A percentile compares a stretch with the other conserved stretches of the same genome.
Evolutionary conservation across 169 alveolate species (phyloP).

Genomic region (Eimeria falciformis): DNA sequence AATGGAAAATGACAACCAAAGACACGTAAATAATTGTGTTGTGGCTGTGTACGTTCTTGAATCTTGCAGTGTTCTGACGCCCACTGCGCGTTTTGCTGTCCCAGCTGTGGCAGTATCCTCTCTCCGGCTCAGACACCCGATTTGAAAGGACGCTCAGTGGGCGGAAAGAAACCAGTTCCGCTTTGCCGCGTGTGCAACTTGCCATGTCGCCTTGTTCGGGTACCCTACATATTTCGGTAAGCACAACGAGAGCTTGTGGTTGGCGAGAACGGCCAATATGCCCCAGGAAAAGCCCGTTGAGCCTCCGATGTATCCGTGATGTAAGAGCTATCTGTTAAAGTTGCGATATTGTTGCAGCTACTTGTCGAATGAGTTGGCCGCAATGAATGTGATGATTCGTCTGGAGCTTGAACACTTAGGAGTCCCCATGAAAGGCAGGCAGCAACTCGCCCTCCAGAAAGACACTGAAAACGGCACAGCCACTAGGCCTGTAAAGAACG

Average conservation of each 20-base stretch:
- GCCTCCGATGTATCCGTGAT: neutral
- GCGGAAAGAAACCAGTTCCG: constrained; percentile 77
- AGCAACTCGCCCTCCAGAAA: neutral
- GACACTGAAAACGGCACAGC: neutral
- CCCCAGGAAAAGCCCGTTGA: neutral
- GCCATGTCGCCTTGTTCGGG: constrained; percentile 78
- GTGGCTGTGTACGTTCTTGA: neutral
- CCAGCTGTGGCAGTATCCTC: constrained; percentile 97
- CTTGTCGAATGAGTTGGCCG: constrained; percentile 77
- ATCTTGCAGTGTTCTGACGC: constrained; percentile 95
- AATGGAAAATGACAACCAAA: neutral
- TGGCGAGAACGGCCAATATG: neutral
- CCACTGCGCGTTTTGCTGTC: constrained; percentile 98
- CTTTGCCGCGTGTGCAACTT: constrained; percentile 78
- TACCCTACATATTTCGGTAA: constrained; percentile 81
- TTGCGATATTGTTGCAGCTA: constrained; percentile 60
- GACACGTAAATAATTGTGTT: neutral
- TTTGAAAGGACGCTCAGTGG: constrained; percentile 74
- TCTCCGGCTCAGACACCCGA: constrained; percentile 68
- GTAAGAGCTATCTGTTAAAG: neutral
- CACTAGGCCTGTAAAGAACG: neutral
- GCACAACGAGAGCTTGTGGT: neutral
- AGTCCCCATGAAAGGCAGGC: neutral
- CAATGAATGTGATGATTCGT: constrained; percentile 76
- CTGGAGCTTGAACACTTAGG: constrained; percentile 73